A percentile compares a stretch with the other conserved stretches of the same genome.
These are phyloP conservation scores for Arabis alpina DNA, from an alignment of 345 rosid genomes.

Conservation along the genomic window DNA sequence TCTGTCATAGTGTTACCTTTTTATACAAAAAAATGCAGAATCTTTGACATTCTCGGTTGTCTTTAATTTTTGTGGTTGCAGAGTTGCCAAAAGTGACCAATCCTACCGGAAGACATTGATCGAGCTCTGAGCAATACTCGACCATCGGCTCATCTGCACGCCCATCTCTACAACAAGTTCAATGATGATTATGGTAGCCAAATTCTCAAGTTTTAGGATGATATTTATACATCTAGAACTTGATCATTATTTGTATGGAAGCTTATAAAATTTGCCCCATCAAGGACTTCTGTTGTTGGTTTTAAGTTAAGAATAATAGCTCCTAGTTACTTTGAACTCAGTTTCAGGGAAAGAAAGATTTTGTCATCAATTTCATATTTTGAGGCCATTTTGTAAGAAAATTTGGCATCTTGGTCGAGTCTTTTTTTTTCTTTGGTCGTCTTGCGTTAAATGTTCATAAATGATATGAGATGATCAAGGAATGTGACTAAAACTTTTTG, in stretches of 20 bases:
- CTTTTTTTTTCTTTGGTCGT: neutral
- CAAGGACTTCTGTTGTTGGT: neutral
- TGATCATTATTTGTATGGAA: constrained; percentile 21
- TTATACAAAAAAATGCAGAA: neutral
- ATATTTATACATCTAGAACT: neutral
- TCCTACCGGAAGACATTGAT: constrained; percentile 68
- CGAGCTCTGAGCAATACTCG: constrained; percentile 82
- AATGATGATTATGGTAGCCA: constrained; percentile 94
- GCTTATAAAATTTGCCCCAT: neutral
- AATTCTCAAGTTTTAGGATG: constrained; percentile 53
- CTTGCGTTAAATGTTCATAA: neutral
- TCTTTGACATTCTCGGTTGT: constrained; percentile 1
- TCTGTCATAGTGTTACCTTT: neutral
- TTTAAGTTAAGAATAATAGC: constrained; percentile 12
- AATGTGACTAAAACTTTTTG: too few species aligned
- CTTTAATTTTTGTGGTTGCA: constrained; percentile 37
- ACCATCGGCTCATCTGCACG: constrained; percentile 93
- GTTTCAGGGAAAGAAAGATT: neutral
- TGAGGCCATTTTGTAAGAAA: neutral
- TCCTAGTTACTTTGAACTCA: constrained; percentile 5
- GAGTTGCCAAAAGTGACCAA: constrained; percentile 79
- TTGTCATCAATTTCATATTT: neutral
- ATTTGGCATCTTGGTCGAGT: neutral
- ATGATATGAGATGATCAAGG: too few species aligned
- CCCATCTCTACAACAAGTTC: constrained; percentile 85